Conservation (phyloP, 2,329 filamentous ascomycete species). For the Monascus ruber region DNA sequence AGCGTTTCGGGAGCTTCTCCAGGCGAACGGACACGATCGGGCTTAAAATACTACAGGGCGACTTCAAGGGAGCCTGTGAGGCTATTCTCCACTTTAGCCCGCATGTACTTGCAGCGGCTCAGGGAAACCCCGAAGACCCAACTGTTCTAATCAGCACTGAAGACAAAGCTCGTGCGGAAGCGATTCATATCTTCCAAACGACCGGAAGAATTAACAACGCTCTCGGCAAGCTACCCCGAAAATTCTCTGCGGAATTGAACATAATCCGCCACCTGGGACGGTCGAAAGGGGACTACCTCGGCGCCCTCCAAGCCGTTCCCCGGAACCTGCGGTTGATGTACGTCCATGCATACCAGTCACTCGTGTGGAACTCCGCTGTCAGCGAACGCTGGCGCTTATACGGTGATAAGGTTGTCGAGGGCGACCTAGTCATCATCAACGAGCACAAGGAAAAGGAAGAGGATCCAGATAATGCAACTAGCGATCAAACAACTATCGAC, state of each 20-base stretch:
- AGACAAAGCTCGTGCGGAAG: conserved; percentile 66
- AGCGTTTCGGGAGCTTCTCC: conserved; percentile 82
- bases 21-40: conserved; percentile 80
- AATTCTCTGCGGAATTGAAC: conserved; percentile 68
- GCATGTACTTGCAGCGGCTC: conserved; percentile 46
- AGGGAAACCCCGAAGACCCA: conserved; percentile 32
- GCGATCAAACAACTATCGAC: conserved; percentile 33
- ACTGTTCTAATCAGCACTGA: conserved; percentile 53
- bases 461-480: conserved; percentile 17
- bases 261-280: conserved; percentile 64
- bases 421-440: conserved; percentile 66
- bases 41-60: conserved; percentile 66
- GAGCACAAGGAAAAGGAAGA: conserved; percentile 43
- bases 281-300: conserved; percentile 58
- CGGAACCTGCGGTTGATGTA: conserved; percentile 85
- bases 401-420: conserved; percentile 63
- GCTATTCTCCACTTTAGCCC: conserved; percentile 64
- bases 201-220: conserved; percentile 50
- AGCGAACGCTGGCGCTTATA: conserved; percentile 69
- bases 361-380: conserved; percentile 82
- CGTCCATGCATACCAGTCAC: conserved; percentile 89
- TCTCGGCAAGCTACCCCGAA: conserved; percentile 58
- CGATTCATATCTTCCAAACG: conserved; percentile 61
- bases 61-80: conserved; percentile 70
- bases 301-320: conserved; percentile 68